phyloP scores from a whole-genome alignment of 2,329 filamentous ascomycete genomes.

The Pezicula carpinea region DNA sequence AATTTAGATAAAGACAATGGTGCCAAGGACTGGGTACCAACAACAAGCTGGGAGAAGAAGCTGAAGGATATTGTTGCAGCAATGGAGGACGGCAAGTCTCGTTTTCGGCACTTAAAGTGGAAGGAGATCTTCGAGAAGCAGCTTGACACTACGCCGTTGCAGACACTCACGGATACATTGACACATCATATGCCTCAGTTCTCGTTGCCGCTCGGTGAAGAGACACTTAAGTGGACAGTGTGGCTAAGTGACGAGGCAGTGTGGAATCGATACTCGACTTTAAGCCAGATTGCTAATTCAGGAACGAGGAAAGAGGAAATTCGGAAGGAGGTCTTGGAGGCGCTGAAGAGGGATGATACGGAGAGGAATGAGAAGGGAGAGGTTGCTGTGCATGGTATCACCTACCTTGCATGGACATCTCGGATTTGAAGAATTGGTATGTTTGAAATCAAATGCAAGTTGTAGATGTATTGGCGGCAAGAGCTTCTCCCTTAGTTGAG shows the following conservation, averaged over 20 bases:
- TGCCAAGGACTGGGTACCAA: conserved; percentile 48
- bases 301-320: conserved; percentile 45
- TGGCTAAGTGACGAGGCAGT: conserved; percentile 54
- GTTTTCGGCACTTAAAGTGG: conserved; percentile 65
- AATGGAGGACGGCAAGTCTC: conserved; percentile 52
- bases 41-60: conserved; percentile 55
- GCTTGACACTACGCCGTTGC: conserved; percentile 45
- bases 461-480: conserved; percentile 33
- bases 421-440: conserved; percentile 29
- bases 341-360: conserved; percentile 46
- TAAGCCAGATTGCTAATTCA: conserved; percentile 61
- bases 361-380: conserved; percentile 57
- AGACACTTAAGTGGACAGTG: conserved; percentile 50
- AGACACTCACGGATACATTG: conserved; percentile 41
- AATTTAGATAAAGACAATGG: conserved; percentile 52
- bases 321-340: conserved; percentile 46
- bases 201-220: conserved; percentile 55
- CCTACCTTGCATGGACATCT: conserved; percentile 58
- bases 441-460: conserved; percentile 17
- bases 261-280: conserved; percentile 59
- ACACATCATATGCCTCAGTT: conserved; percentile 44
- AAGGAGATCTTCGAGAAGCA: conserved; percentile 59
- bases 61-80: conserved; percentile 56
- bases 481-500: background rate
- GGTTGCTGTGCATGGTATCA: conserved; percentile 59